Conservation (phyloP, 495 filamentous ascomycete genomes). For the Mycothermus thermophilus region DNA sequence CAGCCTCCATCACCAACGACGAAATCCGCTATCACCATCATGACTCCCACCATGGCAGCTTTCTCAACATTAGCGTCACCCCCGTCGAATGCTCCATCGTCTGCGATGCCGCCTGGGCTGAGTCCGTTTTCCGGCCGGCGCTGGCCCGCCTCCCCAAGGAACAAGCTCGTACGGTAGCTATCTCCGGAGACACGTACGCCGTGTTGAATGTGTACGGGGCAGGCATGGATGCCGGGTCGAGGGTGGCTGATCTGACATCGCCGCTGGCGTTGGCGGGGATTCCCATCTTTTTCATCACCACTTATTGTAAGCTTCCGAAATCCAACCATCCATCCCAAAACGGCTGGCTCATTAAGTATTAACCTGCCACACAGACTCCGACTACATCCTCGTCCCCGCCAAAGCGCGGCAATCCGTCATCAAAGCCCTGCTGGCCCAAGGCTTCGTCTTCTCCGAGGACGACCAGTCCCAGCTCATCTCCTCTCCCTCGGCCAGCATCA, state of each 20-base stretch:
- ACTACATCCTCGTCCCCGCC: constrained; percentile 85
- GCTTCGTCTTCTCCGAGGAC: constrained; percentile 59
- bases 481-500: constrained; percentile 23
- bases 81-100: constrained; percentile 88
- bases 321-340: too few species aligned
- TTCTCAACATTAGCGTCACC: constrained; percentile 87
- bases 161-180: constrained; percentile 42
- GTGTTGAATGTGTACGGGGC: constrained; percentile 79
- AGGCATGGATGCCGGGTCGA: constrained; percentile 83
- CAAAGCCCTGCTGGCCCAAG: constrained; percentile 58
- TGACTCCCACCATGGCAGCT: constrained; percentile 59
- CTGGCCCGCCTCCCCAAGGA: constrained; percentile 38
- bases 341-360: not conserved
- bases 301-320: constrained; percentile 63
- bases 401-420: constrained; percentile 61
- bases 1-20: constrained; percentile 24
- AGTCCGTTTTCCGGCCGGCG: constrained; percentile 59
- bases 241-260: constrained; percentile 81
- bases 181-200: constrained; percentile 72
- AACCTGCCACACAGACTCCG: constrained; percentile 37
- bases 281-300: constrained; percentile 96
- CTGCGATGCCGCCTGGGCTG: constrained; percentile 59
- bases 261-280: constrained; percentile 86
- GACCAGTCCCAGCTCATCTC: constrained; percentile 62
- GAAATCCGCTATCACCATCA: too few species aligned